Evolutionary conservation across 2,329 filamentous ascomycete genomes (phyloP).

Genomic region (Hypoxylon rubiginosum): DNA sequence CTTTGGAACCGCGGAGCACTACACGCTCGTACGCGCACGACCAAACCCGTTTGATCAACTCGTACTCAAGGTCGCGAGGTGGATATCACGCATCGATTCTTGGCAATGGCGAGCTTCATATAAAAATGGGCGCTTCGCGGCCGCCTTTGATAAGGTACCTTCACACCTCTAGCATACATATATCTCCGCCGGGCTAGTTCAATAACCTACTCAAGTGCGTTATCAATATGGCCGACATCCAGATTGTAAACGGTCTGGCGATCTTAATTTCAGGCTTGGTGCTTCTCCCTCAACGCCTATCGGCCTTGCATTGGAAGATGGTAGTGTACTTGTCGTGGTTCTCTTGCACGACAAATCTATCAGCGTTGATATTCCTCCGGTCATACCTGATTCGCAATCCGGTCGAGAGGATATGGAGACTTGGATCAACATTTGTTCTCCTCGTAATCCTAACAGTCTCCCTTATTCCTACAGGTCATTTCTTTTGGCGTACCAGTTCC

Average conservation of each 20-base stretch:
- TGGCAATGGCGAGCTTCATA: conserved; percentile 15
- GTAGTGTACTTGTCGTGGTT: conserved; percentile 23
- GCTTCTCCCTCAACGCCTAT: conserved; percentile 9
- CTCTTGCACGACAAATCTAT: conserved; percentile 16
- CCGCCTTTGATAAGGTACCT: conserved; percentile 21
- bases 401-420: conserved; percentile 22
- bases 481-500: conserved; percentile 7
- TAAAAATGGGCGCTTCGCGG: conserved; percentile 13
- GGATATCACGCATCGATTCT: conserved; percentile 14
- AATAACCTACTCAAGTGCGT: conserved; percentile 5
- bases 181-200: background rate
- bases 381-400: conserved; percentile 14
- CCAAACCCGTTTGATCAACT: conserved; percentile 20
- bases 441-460: conserved; percentile 7
- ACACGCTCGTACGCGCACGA: background rate
- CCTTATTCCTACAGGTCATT: conserved; percentile 22
- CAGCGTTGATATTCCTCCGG: conserved; percentile 18
- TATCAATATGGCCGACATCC: conserved; percentile 19
- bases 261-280: conserved; percentile 11
- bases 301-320: conserved; percentile 27
- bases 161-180: background rate
- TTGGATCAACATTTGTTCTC: conserved; percentile 17
- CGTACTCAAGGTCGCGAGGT: conserved; percentile 6
- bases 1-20: conserved; percentile 1
- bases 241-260: conserved; percentile 15